These are phyloP conservation scores for Populus tomentosa DNA, from an alignment of 441 rosid species.

Conservation along the genomic window DNA sequence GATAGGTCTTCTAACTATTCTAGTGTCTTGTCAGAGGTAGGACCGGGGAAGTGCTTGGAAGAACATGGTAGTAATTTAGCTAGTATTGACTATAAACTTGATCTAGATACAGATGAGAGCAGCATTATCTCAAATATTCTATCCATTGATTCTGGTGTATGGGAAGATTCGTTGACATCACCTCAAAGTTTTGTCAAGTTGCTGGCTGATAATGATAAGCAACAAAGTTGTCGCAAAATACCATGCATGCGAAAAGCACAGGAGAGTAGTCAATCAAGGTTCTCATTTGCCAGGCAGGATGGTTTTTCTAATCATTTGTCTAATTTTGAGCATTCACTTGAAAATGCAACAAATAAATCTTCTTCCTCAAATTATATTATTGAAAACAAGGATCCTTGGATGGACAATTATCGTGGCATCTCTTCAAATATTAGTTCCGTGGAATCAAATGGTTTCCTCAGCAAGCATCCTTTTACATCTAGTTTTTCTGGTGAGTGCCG, in stretches of 20 bases:
- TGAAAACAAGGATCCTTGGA: slow-evolving; percentile 32
- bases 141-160: slow-evolving; percentile 70
- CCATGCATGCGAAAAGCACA: slow-evolving; percentile 49
- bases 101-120: slow-evolving; percentile 49
- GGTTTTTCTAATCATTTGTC: slow-evolving; percentile 37
- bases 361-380: slow-evolving; percentile 26
- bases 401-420: slow-evolving; percentile 34
- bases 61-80: slow-evolving; percentile 15
- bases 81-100: slow-evolving; percentile 21
- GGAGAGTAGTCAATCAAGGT: slow-evolving; percentile 67
- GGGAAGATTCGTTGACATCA: slow-evolving; percentile 64
- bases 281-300: slow-evolving; percentile 86
- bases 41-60: slow-evolving; percentile 19
- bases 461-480: slow-evolving; percentile 40
- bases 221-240: slow-evolving; percentile 36
- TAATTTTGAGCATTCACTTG: slow-evolving; percentile 30
- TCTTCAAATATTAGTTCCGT: slow-evolving; percentile 41
- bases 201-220: slow-evolving; percentile 48
- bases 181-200: slow-evolving; percentile 55
- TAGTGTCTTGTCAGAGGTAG: slow-evolving; percentile 27
- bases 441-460: slow-evolving; percentile 30
- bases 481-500: slow-evolving; percentile 49
- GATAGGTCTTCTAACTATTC: slow-evolving; percentile 32
- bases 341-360: slow-evolving; percentile 20
- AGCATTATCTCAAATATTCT: slow-evolving; percentile 65